Evolutionary conservation across 106 monocot genomes (phyloP).

Genomic region (Apostasia shenzhenica): DNA sequence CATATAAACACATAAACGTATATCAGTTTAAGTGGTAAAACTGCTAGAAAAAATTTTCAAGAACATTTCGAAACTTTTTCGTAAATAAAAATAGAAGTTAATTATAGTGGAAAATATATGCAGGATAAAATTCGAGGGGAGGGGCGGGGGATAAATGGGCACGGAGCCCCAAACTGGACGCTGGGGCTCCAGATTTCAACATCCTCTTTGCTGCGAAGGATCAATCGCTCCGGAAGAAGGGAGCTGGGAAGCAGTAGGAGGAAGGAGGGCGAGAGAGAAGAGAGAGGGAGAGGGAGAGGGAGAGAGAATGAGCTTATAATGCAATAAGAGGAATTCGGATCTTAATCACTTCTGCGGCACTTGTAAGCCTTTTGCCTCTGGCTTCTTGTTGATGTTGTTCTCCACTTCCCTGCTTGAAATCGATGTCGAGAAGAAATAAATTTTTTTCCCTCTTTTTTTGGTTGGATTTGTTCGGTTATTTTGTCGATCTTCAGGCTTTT

Average conservation of each 20-base stretch:
- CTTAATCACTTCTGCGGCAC: background rate
- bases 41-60: too few relatives aligned
- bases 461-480: background rate
- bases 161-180: background rate
- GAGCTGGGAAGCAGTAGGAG: background rate
- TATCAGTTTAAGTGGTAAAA: too few relatives aligned
- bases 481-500: background rate
- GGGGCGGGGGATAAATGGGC: constrained; percentile 1
- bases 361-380: background rate
- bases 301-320: background rate
- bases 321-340: background rate
- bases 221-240: background rate
- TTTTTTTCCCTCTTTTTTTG: background rate
- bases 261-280: background rate
- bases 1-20: too few relatives aligned
- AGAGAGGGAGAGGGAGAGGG: background rate
- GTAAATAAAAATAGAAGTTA: too few relatives aligned
- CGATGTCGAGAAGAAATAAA: background rate
- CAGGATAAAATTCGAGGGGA: too few relatives aligned
- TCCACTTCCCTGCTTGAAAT: background rate
- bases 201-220: background rate
- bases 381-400: background rate
- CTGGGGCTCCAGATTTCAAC: constrained; percentile 2
- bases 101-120: too few relatives aligned
- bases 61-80: too few relatives aligned